Evolutionary conservation across 805 yeast genomes (phyloP).

Genomic region (Alloascoidea africana): DNA sequence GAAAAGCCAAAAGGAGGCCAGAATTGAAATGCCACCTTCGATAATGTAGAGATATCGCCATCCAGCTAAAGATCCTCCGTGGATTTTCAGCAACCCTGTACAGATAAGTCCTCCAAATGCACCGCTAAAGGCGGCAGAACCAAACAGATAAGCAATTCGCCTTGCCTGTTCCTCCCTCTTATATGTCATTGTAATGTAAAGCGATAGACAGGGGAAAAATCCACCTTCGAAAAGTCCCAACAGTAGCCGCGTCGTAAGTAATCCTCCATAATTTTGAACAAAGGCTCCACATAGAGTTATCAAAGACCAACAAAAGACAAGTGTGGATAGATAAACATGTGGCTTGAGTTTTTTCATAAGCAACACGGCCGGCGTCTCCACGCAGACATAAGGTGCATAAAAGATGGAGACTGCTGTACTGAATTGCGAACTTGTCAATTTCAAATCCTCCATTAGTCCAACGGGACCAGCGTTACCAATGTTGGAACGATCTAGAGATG

Average conservation of each 20-base stretch:
- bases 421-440: constrained; percentile 27
- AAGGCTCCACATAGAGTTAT: constrained; percentile 27
- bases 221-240: constrained; percentile 39
- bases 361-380: background rate
- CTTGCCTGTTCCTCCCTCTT: constrained; percentile 32
- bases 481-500: constrained; percentile 31
- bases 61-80: constrained; percentile 21
- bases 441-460: constrained; percentile 26
- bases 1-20: constrained; percentile 15
- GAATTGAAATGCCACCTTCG: constrained; percentile 29
- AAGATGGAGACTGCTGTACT: constrained; percentile 29
- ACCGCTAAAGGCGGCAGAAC: constrained; percentile 62
- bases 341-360: constrained; percentile 6
- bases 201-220: constrained; percentile 32
- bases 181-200: constrained; percentile 31
- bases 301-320: constrained; percentile 22
- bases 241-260: constrained; percentile 31
- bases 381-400: constrained; percentile 17
- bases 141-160: constrained; percentile 42
- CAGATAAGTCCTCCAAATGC: constrained; percentile 70
- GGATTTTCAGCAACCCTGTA: constrained; percentile 33
- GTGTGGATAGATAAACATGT: constrained; percentile 16
- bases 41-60: constrained; percentile 38
- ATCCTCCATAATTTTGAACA: constrained; percentile 23
- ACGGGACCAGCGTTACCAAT: constrained; percentile 34